Evolutionary conservation across 83 land plant genomes (phyloP), one percentile per base, ranked within the genome.

Genomic region (Isoetes engelmannii): DNA sequence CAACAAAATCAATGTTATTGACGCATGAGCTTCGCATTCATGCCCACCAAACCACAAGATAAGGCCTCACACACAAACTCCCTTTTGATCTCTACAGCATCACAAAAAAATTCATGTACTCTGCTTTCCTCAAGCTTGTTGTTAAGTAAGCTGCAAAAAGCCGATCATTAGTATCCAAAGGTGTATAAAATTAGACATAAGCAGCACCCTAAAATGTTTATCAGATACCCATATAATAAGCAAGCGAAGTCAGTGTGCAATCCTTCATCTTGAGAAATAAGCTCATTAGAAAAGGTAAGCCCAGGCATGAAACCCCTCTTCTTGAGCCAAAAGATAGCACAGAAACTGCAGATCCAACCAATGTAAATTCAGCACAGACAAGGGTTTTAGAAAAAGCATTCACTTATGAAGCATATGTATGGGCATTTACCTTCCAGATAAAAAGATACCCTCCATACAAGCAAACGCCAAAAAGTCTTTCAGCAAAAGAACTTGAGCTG

Each of bases 401-500:
- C 6, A 58, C 15, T 7, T 58, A 58, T 15, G 20, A 7, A 58
- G 6, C 7, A 58, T 15, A 7, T 15, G 3, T 42, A 7, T 42
- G 19, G 28, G 18, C 20, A 8, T 19, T 59, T 59, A 59, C 62
- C 62, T 59, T 59, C 62, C 62, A 59, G 62, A 59, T 0, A 59
- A 59, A 18, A 59, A 28, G 37, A 28, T 28, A 28, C 2, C 37
- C 37, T 28, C 37, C 37, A 28, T 2, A 28, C 37, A 28, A 28
- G 37, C 37, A 28, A 28, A 28, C 37, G 37, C 37, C 37, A 28
- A 28, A n/a, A 61, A 89, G 74, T 48, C 93, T 78, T 56, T 89
- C 90, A 5, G 90, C 90, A 66, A 89, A 89, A 6, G 81, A 68
- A 15, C 12, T 66, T 41, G 81, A 67, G 65, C 89, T 81, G 84